Evolutionary conservation across 2,329 filamentous ascomycete species (phyloP), one percentile per base, ranked within the genome.

Genomic region (Pseudopithomyces maydicus): DNA sequence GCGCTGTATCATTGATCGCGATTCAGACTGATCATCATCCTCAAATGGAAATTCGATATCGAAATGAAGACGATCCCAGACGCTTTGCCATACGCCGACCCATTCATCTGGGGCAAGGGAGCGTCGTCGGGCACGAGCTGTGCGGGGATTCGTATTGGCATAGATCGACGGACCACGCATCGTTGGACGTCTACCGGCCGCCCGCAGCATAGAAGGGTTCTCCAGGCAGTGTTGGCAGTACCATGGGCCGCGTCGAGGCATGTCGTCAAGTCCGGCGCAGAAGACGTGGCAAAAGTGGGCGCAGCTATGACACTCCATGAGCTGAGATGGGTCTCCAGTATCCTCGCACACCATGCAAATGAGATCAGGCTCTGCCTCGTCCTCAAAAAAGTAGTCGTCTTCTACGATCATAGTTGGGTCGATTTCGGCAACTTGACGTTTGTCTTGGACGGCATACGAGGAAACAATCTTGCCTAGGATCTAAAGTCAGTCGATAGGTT

Each of bases 301-400:
- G 80, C 95, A 99, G 70, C 88, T 89, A 75, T 97, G 92, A 78
- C 95, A 99, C 58, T 96, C 86, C 64, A 98, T 87, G 51, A 97
- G 84, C 17, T 92, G 83, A 62, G 96, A 90, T 75, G 95, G 90
- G 66, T 94, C 87, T 64, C 95, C 92, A 65, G 88, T 83, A 49
- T 87, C 85, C 61, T 90, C 89, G 80, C 95, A 99, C 49, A 97
- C 84, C 49, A 91, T 89, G 76, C 95, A 99, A 76, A 95, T 98
- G 17, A 91, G 90, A 55, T 86, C 86, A 54, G 72, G 72, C 53
- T 68, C 72, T 29, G 71, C 72, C 52, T 75, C 73, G 48, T 76
- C 83, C 81, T 71, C 69, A 17, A 70, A 69, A 56, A 65, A 86
- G 56, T 91, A 88, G 58, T 93, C 87, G 39, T 81, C 80, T 52